Conservation (phyloP, 352 stramenopile species). For the Phytophthora constricta region DNA sequence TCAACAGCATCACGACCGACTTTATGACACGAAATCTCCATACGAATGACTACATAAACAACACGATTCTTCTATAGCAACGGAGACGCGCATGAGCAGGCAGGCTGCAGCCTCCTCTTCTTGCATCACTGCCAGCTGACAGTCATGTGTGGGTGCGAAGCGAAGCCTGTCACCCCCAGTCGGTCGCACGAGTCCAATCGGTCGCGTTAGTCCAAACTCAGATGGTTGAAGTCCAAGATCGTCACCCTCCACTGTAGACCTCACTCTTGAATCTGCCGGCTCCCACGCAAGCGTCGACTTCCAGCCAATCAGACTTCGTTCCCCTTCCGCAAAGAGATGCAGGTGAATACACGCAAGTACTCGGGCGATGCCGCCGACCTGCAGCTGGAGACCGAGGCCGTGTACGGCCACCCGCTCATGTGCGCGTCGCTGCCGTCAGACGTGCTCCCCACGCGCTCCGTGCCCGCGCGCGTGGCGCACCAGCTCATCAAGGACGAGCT, state of each 20-base stretch:
- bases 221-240: neutral
- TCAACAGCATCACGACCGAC: no score
- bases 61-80: no score
- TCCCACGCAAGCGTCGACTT: constrained; percentile 5
- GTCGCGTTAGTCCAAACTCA: neutral
- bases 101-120: no score
- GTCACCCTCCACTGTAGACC: neutral
- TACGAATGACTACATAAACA: no score
- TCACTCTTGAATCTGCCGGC: constrained; percentile 34
- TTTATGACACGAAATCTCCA: no score
- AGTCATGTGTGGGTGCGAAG: no score
- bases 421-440: constrained; percentile 65
- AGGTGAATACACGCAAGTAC: constrained; percentile 49
- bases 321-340: no score
- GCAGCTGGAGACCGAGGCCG: constrained; percentile 54
- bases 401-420: constrained; percentile 89
- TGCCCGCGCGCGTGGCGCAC: constrained; percentile 83
- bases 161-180: no score
- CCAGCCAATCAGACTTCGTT: no score
- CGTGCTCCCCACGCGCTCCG: constrained; percentile 63
- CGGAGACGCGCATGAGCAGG: no score
- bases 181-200: neutral
- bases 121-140: no score
- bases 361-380: constrained; percentile 32
- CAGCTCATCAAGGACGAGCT: constrained; percentile 92